phyloP scores from a whole-genome alignment of 2,329 filamentous ascomycete species.

The Blumeria hordei region DNA sequence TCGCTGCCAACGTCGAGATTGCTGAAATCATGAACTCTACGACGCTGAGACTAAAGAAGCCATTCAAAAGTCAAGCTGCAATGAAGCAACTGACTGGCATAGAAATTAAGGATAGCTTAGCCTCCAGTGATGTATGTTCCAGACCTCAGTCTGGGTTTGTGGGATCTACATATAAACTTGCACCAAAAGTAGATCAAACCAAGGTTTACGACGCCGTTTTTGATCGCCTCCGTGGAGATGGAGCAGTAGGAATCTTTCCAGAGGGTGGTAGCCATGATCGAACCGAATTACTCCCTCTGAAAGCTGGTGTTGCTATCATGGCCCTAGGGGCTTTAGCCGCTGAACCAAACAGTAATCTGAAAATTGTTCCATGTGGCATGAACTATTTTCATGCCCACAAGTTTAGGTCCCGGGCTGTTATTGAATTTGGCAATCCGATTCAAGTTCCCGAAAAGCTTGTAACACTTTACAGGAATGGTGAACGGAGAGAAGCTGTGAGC shows the following conservation, averaged over 20 bases:
- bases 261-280: conserved; percentile 93
- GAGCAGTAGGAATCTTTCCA: conserved; percentile 89
- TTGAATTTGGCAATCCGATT: conserved; percentile 72
- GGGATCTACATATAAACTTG: conserved; percentile 66
- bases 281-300: conserved; percentile 72
- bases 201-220: conserved; percentile 89
- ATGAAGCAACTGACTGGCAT: conserved; percentile 53
- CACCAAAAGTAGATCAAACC: conserved; percentile 83
- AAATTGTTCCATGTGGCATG: conserved; percentile 91
- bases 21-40: conserved; percentile 55
- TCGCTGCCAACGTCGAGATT: conserved; percentile 53
- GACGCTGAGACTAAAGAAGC: conserved; percentile 66
- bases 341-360: conserved; percentile 51
- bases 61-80: conserved; percentile 55
- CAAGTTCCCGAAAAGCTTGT: conserved; percentile 66
- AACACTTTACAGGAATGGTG: conserved; percentile 59
- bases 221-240: conserved; percentile 52
- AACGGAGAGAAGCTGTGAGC: conserved; percentile 69
- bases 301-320: conserved; percentile 19
- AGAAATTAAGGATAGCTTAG: conserved; percentile 29
- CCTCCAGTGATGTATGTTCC: conserved; percentile 18
- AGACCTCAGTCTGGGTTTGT: conserved; percentile 28
- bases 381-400: conserved; percentile 3
- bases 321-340: conserved; percentile 63
- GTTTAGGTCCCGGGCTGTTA: conserved; percentile 2